Percentiles rank a stretch among this genome's conserved stretches.
phyloP scores from a whole-genome alignment of 2,329 filamentous ascomycete species.

The Myriosclerotinia curreyana region DNA sequence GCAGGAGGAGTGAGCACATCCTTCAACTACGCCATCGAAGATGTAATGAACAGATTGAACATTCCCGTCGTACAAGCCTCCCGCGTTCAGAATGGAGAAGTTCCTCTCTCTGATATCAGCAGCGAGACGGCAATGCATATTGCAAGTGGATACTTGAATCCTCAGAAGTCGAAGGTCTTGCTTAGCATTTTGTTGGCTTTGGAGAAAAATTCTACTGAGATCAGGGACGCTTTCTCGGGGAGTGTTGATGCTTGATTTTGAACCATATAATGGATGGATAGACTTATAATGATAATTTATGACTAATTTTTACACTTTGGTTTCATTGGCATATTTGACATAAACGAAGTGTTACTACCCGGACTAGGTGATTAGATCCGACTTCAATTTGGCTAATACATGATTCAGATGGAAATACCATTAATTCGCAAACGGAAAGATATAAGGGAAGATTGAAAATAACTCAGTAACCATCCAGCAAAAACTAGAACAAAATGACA shows the following conservation, averaged over 20 bases:
- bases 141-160: constrained; percentile 53
- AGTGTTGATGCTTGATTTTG: neutral
- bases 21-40: constrained; percentile 44
- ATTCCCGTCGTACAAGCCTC: constrained; percentile 52
- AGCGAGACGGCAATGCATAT: constrained; percentile 38
- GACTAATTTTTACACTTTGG: neutral
- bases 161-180: constrained; percentile 53
- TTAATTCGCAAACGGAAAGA: no score
- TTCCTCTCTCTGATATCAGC: constrained; percentile 23
- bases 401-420: no score
- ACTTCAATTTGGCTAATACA: no score
- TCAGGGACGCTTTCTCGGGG: constrained; percentile 26
- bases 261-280: neutral
- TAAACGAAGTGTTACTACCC: no score
- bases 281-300: neutral
- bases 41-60: constrained; percentile 45
- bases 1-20: constrained; percentile 49
- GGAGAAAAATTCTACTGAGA: constrained; percentile 30
- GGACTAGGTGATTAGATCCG: no score
- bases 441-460: no score
- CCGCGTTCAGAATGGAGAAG: constrained; percentile 48
- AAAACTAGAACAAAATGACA: no score
- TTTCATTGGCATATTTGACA: neutral
- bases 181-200: constrained; percentile 38
- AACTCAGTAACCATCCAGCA: no score